These are phyloP conservation scores for Cystobasidium pallidum DNA, from an alignment of 1,284 basidiomycete genomes.

Conservation along the genomic window DNA sequence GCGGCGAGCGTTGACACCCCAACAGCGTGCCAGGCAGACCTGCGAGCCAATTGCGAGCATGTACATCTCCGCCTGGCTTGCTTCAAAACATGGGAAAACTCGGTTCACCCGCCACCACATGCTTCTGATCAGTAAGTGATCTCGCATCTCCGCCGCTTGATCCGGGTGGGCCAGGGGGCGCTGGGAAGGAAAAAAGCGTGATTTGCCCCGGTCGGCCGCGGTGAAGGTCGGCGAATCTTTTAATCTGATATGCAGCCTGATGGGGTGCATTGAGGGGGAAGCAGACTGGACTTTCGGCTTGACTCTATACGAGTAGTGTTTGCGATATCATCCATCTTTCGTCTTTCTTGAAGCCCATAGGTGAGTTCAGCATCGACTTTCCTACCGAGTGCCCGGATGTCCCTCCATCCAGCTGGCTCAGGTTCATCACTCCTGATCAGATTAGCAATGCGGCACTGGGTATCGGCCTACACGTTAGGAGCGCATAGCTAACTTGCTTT, in stretches of 20 bases:
- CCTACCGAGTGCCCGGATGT: neutral
- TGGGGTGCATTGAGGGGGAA: neutral
- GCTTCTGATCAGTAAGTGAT: conserved; percentile 2
- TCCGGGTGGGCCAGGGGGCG: neutral
- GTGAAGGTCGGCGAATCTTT: neutral
- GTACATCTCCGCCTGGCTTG: too few species aligned
- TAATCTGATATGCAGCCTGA: neutral
- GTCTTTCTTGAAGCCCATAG: neutral
- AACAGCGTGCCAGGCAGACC: too few species aligned
- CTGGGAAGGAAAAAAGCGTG: neutral
- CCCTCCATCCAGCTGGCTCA: too few species aligned
- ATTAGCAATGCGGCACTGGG: neutral
- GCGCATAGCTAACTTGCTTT: neutral
- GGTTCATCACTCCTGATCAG: conserved; percentile 8
- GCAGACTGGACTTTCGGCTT: neutral
- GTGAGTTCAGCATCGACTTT: neutral
- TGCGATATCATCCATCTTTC: too few species aligned
- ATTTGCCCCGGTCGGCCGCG: neutral
- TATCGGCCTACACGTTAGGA: neutral
- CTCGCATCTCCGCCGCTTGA: neutral
- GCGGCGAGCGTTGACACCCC: too few species aligned
- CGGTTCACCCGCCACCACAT: neutral
- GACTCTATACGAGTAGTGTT: too few species aligned
- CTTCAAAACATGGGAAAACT: too few species aligned
- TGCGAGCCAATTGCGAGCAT: too few species aligned